These are phyloP conservation scores for Sclerospora graminicola DNA, from an alignment of 352 stramenopile species.

Conservation along the genomic window DNA sequence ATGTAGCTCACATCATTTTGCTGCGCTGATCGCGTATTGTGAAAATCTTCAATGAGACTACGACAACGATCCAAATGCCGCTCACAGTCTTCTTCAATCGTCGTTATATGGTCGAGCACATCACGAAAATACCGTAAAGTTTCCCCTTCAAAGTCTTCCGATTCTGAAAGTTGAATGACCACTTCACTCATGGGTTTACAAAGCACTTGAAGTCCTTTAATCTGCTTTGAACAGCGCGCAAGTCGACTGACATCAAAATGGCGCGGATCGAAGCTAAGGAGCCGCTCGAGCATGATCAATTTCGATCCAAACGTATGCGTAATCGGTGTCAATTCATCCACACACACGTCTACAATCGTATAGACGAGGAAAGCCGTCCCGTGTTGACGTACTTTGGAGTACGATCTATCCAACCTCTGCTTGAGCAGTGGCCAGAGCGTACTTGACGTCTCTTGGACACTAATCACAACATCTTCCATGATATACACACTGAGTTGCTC, in stretches of 20 bases:
- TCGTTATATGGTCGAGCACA: constrained; percentile 74
- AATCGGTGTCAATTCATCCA: constrained; percentile 72
- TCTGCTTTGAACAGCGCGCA: constrained; percentile 44
- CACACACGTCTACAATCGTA: constrained; percentile 70
- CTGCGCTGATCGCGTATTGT: constrained; percentile 48
- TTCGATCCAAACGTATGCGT: constrained; percentile 62
- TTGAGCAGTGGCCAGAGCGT: constrained; percentile 48
- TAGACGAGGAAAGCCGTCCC: constrained; percentile 63
- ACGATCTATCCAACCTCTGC: constrained; percentile 53
- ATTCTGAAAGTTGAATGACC: constrained; percentile 57
- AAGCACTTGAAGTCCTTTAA: constrained; percentile 69
- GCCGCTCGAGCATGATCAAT: constrained; percentile 54
- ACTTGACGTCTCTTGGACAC: constrained; percentile 44
- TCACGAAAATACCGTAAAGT: constrained; percentile 74
- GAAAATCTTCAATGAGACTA: constrained; percentile 51
- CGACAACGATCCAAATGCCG: constrained; percentile 65
- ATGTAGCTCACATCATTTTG: constrained; percentile 74
- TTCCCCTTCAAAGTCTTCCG: constrained; percentile 56
- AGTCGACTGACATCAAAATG: constrained; percentile 50
- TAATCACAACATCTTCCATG: constrained; percentile 63
- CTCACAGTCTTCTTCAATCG: constrained; percentile 73
- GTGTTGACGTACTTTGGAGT: constrained; percentile 76
- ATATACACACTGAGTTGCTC: constrained; percentile 74
- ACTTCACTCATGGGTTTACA: constrained; percentile 63
- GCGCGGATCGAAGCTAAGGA: constrained; percentile 42